Evolutionary conservation across 192 early-diverging fungal species (phyloP).

Genomic region (Phycomyces nitens): DNA sequence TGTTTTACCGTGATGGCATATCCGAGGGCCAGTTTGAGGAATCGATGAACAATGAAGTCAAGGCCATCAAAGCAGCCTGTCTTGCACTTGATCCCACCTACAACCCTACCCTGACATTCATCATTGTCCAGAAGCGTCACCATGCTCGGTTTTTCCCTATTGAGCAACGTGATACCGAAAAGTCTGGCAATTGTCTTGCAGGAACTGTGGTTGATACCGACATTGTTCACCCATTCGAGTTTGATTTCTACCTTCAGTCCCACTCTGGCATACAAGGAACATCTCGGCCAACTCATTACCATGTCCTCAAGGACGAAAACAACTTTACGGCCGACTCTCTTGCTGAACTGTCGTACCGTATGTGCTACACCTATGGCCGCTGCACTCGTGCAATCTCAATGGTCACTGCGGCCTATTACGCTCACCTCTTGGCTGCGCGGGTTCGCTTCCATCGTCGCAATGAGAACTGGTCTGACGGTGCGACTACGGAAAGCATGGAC

Average conservation of each 20-base stretch:
- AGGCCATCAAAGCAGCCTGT: constrained; percentile 47
- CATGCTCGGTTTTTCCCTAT: constrained; percentile 82
- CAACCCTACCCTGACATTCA: constrained; percentile 76
- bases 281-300: constrained; percentile 89
- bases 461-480: constrained; percentile 48
- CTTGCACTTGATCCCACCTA: constrained; percentile 63
- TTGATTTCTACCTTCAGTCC: constrained; percentile 88
- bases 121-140: constrained; percentile 90
- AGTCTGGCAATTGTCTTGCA: constrained; percentile 75
- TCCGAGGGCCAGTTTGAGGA: constrained; percentile 83
- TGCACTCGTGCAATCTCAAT: constrained; percentile 87
- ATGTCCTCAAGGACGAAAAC: constrained; percentile 85
- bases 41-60: constrained; percentile 70
- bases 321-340: constrained; percentile 76
- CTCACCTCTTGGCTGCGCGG: constrained; percentile 84
- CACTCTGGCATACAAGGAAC: constrained; percentile 93
- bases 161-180: constrained; percentile 56
- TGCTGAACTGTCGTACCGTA: constrained; percentile 82
- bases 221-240: constrained; percentile 75
- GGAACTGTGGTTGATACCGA: constrained; percentile 76
- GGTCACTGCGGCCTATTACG: constrained; percentile 90
- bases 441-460: constrained; percentile 80
- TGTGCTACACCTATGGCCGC: constrained; percentile 89
- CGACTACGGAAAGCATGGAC: constrained; percentile 31
- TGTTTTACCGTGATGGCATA: constrained; percentile 91